Conservation (phyloP, 106 monocot species). For the Vanilla planifolia region DNA sequence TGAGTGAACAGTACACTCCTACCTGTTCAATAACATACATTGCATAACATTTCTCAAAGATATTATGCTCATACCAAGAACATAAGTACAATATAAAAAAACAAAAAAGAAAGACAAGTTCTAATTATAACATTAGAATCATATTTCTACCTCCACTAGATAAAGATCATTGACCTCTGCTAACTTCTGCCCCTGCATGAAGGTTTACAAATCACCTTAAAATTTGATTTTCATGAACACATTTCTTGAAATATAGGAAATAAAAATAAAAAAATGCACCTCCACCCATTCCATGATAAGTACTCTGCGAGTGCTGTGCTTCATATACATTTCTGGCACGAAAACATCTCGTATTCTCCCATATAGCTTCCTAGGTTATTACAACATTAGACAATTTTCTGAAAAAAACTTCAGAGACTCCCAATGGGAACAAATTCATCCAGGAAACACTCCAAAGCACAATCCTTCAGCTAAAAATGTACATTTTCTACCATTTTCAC, state of each 20-base stretch:
- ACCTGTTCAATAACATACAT: conserved; percentile 41
- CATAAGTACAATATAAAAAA: not conserved
- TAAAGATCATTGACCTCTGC: conserved; percentile 85
- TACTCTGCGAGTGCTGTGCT: conserved; percentile 62
- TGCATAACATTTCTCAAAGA: not conserved
- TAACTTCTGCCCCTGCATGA: conserved; percentile 66
- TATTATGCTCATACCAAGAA: conserved; percentile 1
- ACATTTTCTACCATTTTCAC: too few species aligned
- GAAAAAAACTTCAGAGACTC: not conserved
- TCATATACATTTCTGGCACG: conserved; percentile 86
- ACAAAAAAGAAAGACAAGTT: not conserved
- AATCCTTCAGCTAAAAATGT: not conserved
- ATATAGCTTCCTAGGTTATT: conserved; percentile 67
- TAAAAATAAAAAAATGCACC: conserved; percentile 27
- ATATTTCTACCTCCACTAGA: conserved; percentile 77
- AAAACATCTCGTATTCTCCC: conserved; percentile 71
- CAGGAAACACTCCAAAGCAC: not conserved
- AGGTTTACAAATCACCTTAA: conserved; percentile 6
- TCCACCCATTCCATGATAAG: conserved; percentile 98
- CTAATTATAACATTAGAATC: not conserved
- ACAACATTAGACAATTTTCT: not conserved
- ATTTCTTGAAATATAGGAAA: conserved; percentile 5
- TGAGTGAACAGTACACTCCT: conserved; percentile 96
- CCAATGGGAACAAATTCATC: not conserved
- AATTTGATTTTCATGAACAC: not conserved